Percentiles rank a stretch among this genome's conserved stretches.
Evolutionary conservation across 768 basidiomycete species (phyloP).

Genomic region (Lactarius indigo): DNA sequence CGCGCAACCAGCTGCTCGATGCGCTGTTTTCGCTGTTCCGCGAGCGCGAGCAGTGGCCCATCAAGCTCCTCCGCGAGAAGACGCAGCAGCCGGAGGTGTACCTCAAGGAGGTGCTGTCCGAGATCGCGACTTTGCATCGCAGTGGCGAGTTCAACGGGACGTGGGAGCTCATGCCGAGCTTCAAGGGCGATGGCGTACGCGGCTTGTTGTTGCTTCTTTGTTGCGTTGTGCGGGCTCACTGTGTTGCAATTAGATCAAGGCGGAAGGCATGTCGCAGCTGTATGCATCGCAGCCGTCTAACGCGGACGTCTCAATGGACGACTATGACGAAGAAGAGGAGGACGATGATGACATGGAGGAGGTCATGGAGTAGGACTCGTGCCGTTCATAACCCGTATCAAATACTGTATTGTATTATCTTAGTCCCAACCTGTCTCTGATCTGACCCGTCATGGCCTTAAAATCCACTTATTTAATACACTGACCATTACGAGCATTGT

Average conservation of each 20-base stretch:
- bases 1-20: constrained; percentile 83
- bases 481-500: too few relatives aligned
- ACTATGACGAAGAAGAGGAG: constrained; percentile 52
- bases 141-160: constrained; percentile 77
- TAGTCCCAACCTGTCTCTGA: neutral
- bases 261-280: constrained; percentile 33
- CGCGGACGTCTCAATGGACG: constrained; percentile 48
- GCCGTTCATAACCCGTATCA: neutral
- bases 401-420: constrained; percentile 5
- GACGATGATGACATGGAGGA: constrained; percentile 71
- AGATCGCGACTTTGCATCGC: constrained; percentile 73
- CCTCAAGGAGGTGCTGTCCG: constrained; percentile 76
- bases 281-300: constrained; percentile 25
- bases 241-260: constrained; percentile 34
- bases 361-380: constrained; percentile 43
- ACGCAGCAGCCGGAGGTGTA: constrained; percentile 86
- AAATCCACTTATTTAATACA: too few relatives aligned
- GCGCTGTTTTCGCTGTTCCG: constrained; percentile 75
- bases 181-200: constrained; percentile 59
- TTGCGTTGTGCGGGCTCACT: neutral
- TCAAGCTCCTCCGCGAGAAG: constrained; percentile 69
- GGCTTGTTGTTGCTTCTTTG: neutral
- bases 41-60: constrained; percentile 77
- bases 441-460: too few relatives aligned
- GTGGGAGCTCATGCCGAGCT: constrained; percentile 77